Evolutionary conservation across 2,329 filamentous ascomycete genomes (phyloP).

Genomic region (Zasmidium angulare): DNA sequence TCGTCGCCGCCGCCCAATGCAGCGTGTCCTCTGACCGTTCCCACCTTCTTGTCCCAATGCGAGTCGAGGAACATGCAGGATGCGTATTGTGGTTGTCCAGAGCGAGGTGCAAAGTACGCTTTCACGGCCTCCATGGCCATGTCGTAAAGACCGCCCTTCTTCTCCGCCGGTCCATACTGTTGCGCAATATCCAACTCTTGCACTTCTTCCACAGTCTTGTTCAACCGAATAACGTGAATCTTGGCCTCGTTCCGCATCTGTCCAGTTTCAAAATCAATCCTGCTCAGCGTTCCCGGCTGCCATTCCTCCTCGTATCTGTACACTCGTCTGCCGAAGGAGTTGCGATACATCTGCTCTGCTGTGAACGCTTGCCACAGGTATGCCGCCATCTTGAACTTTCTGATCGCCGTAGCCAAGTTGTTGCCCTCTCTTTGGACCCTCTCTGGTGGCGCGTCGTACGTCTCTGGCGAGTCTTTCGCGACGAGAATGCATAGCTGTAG

Average conservation of each 20-base stretch:
- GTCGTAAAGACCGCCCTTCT: slow-evolving; percentile 71
- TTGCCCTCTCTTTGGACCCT: slow-evolving; percentile 79
- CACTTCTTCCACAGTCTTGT: slow-evolving; percentile 83
- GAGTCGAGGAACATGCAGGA: slow-evolving; percentile 83
- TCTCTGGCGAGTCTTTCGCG: slow-evolving; percentile 82
- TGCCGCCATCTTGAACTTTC: slow-evolving; percentile 91
- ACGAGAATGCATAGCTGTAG: slow-evolving; percentile 86
- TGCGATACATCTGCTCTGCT: slow-evolving; percentile 90
- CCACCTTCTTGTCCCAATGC: slow-evolving; percentile 75
- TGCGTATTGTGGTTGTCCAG: slow-evolving; percentile 83
- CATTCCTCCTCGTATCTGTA: slow-evolving; percentile 96
- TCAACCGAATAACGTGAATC: slow-evolving; percentile 77
- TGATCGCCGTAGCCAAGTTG: slow-evolving; percentile 72
- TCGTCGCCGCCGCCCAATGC: slow-evolving; percentile 74
- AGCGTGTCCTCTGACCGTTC: slow-evolving; percentile 75
- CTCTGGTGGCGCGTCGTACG: slow-evolving; percentile 78
- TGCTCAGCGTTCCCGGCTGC: slow-evolving; percentile 78
- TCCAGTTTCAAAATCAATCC: slow-evolving; percentile 67
- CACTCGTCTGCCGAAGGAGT: slow-evolving; percentile 78
- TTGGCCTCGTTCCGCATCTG: slow-evolving; percentile 88
- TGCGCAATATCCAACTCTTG: slow-evolving; percentile 75
- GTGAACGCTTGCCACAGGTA: slow-evolving; percentile 98
- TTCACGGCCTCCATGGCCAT: slow-evolving; percentile 77
- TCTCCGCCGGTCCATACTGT: slow-evolving; percentile 68
- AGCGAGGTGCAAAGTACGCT: slow-evolving; percentile 70